Conservation (phyloP, 345 rosid species). For the Moricandia moricandioides region DNA sequence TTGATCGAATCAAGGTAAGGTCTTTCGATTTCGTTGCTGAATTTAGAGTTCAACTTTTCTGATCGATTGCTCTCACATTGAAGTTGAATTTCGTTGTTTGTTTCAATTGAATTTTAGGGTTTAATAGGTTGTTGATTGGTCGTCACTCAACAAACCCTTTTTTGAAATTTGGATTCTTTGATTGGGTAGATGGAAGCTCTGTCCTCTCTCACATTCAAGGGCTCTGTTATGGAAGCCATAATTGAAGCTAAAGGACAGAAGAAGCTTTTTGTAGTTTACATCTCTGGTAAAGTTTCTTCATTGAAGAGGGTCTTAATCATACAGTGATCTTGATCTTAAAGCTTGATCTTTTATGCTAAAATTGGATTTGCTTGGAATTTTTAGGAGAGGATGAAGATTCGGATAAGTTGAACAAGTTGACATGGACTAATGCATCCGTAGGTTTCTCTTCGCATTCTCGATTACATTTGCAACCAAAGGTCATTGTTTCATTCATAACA, state of each 20-base stretch:
- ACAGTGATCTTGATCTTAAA: neutral
- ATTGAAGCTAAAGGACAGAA: slow-evolving; percentile 60
- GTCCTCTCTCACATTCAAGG: slow-evolving; percentile 57
- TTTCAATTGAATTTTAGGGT: slow-evolving; percentile 6
- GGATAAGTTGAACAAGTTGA: slow-evolving; percentile 50
- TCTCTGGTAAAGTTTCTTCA: slow-evolving; percentile 52
- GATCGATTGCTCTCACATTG: neutral
- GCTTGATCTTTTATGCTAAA: neutral
- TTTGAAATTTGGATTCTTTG: neutral
- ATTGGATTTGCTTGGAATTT: neutral
- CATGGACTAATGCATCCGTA: slow-evolving; percentile 64
- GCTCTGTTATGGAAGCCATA: slow-evolving; percentile 67
- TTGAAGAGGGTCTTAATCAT: neutral
- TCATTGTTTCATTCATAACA: slow-evolving; percentile 1
- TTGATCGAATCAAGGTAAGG: slow-evolving; percentile 10
- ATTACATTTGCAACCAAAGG: neutral
- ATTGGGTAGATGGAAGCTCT: slow-evolving; percentile 57
- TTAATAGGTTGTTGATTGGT: slow-evolving; percentile 4
- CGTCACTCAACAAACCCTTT: neutral
- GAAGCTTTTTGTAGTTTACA: slow-evolving; percentile 83
- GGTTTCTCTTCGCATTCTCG: slow-evolving; percentile 5
- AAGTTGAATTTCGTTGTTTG: neutral
- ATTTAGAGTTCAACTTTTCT: neutral
- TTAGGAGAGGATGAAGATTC: slow-evolving; percentile 65
- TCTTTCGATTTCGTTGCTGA: neutral